phyloP scores from a whole-genome alignment of 257 asterid genomes.

The Ilex aquifolium region DNA sequence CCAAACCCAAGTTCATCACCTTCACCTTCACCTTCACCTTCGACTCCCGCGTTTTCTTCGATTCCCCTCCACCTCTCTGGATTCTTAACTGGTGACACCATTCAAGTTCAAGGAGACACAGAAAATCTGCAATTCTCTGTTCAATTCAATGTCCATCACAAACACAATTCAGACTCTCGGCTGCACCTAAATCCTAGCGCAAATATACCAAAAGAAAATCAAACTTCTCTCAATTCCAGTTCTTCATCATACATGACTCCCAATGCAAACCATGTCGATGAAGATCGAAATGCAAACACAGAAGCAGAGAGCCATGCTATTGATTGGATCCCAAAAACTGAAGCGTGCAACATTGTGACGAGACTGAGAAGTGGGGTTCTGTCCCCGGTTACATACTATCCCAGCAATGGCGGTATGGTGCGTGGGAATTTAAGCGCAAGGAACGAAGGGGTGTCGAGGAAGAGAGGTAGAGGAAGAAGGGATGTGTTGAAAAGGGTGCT shows the following conservation, averaged over 20 bases:
- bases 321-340: too few species aligned
- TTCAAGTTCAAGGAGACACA: slow-evolving; percentile 32
- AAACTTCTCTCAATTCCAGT: slow-evolving; percentile 4
- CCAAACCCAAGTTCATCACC: not conserved
- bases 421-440: too few species aligned
- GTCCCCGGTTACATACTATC: slow-evolving; percentile 9
- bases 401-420: too few species aligned
- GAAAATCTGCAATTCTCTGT: slow-evolving; percentile 33
- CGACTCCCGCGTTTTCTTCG: not conserved
- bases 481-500: slow-evolving; percentile 23
- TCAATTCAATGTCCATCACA: slow-evolving; percentile 24
- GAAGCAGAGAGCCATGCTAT: too few species aligned
- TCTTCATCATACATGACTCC: slow-evolving; percentile 21
- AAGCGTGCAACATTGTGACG: slow-evolving; percentile 13
- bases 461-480: slow-evolving; percentile 1
- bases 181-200: slow-evolving; percentile 2
- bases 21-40: slow-evolving; percentile 10
- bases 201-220: slow-evolving; percentile 4
- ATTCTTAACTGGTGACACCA: slow-evolving; percentile 23
- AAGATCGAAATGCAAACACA: not conserved
- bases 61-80: slow-evolving; percentile 26
- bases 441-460: slow-evolving; percentile 1
- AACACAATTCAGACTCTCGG: slow-evolving; percentile 1
- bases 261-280: slow-evolving; percentile 8
- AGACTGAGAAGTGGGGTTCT: slow-evolving; percentile 36